These are phyloP conservation scores for Pseudoperonospora humuli DNA, from an alignment of 352 stramenopile species.

Conservation along the genomic window DNA sequence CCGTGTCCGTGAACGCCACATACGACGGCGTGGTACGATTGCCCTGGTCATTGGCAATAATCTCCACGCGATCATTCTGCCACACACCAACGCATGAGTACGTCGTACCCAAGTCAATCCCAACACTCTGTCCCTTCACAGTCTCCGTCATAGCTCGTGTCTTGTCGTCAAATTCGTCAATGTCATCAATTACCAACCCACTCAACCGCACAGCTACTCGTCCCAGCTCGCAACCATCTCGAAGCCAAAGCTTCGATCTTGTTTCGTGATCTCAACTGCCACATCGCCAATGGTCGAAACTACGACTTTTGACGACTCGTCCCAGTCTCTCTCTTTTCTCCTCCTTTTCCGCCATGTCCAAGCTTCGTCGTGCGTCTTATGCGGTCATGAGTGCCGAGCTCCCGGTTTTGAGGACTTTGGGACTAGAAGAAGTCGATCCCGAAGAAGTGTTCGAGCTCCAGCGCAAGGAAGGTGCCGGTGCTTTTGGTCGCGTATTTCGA, in stretches of 20 bases:
- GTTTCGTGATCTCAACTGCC: constrained; percentile 8
- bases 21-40: constrained; percentile 94
- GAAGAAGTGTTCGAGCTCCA: too few relatives aligned
- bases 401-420: too few relatives aligned
- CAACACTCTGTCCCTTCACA: constrained; percentile 86
- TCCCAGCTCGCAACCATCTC: background rate
- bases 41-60: constrained; percentile 94
- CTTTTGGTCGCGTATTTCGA: constrained; percentile 63
- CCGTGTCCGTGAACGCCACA: constrained; percentile 92
- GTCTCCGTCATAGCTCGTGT: constrained; percentile 8
- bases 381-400: too few relatives aligned
- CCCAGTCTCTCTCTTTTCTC: constrained; percentile 4
- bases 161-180: constrained; percentile 45
- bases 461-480: too few relatives aligned
- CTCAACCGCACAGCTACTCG: background rate
- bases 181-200: constrained; percentile 1
- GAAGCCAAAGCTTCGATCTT: constrained; percentile 2
- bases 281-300: constrained; percentile 5
- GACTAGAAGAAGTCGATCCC: too few relatives aligned
- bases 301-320: constrained; percentile 14
- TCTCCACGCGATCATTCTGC: constrained; percentile 96
- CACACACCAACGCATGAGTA: constrained; percentile 96
- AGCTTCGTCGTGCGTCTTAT: too few relatives aligned
- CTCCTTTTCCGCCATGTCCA: constrained; percentile 79
- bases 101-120: constrained; percentile 96